phyloP scores from a whole-genome alignment of 192 early-diverging fungal genomes.

The Globomyces pollinis-pini region DNA sequence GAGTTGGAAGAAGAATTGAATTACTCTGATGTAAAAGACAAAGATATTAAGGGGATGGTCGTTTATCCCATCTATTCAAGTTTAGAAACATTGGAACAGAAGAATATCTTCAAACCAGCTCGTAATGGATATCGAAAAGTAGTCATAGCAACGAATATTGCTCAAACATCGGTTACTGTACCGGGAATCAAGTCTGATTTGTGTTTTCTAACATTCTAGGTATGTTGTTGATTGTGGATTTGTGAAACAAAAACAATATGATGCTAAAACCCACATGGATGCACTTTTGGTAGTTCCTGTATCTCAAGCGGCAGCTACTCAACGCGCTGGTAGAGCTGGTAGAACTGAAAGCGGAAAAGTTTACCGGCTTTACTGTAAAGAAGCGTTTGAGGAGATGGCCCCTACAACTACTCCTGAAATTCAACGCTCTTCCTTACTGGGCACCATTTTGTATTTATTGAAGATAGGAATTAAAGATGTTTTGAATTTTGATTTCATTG shows the following conservation, averaged over 20 bases:
- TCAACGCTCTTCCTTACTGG: slow-evolving; percentile 40
- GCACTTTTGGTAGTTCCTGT: slow-evolving; percentile 46
- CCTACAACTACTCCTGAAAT: slow-evolving; percentile 50
- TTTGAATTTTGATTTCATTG: slow-evolving; percentile 55
- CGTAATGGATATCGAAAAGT: slow-evolving; percentile 37
- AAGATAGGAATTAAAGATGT: slow-evolving; percentile 48
- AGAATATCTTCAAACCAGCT: slow-evolving; percentile 37
- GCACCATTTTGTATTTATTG: slow-evolving; percentile 40
- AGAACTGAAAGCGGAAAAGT: slow-evolving; percentile 46
- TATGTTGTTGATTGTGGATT: slow-evolving; percentile 61
- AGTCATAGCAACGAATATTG: slow-evolving; percentile 56
- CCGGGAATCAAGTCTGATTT: slow-evolving; percentile 54
- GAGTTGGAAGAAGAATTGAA: slow-evolving; percentile 37
- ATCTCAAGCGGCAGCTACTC: slow-evolving; percentile 52
- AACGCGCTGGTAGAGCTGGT: slow-evolving; percentile 53
- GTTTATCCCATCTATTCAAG: slow-evolving; percentile 63
- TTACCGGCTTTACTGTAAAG: slow-evolving; percentile 48
- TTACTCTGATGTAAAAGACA: slow-evolving; percentile 43
- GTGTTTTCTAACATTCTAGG: background rate
- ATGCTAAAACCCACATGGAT: slow-evolving; percentile 43
- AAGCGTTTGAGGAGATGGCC: slow-evolving; percentile 44
- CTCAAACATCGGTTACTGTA: slow-evolving; percentile 53
- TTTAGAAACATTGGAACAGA: slow-evolving; percentile 66
- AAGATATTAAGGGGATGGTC: slow-evolving; percentile 25
- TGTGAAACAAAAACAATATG: slow-evolving; percentile 55